Conservation (phyloP, 495 filamentous ascomycete species). For the Tuber magnatum region DNA sequence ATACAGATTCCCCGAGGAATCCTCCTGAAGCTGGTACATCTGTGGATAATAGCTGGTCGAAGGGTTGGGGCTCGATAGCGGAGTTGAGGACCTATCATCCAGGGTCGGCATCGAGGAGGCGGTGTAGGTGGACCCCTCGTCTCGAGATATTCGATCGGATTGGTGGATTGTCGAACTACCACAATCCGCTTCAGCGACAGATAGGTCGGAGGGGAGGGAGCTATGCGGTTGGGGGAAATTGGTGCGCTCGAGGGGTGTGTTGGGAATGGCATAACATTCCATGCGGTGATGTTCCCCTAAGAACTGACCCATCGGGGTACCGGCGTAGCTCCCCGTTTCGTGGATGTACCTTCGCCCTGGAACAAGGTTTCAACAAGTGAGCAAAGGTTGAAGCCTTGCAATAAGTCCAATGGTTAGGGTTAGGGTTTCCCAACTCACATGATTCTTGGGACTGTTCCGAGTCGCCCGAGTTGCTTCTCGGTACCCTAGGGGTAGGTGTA, state of each 20-base stretch:
- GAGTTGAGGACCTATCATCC: not conserved
- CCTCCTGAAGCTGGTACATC: constrained; percentile 19
- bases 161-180: not conserved
- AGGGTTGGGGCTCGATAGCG: constrained; percentile 2
- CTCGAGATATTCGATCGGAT: not conserved
- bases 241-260: not conserved
- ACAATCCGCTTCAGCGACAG: not conserved
- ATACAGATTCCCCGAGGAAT: constrained; percentile 14
- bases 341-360: not conserved
- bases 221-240: not conserved
- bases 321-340: not conserved
- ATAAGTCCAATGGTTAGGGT: not conserved
- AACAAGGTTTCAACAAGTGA: not conserved
- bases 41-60: not conserved
- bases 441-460: not conserved
- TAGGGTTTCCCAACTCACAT: constrained; percentile 1
- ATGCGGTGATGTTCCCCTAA: not conserved
- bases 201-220: not conserved
- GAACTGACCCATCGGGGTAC: not conserved
- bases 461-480: not conserved
- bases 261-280: not conserved
- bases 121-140: not conserved
- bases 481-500: not conserved
- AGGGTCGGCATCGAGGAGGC: constrained; percentile 16
- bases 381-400: not conserved